phyloP scores from a whole-genome alignment of 495 filamentous ascomycete species.

The Hypoxylon crocopeplum region DNA sequence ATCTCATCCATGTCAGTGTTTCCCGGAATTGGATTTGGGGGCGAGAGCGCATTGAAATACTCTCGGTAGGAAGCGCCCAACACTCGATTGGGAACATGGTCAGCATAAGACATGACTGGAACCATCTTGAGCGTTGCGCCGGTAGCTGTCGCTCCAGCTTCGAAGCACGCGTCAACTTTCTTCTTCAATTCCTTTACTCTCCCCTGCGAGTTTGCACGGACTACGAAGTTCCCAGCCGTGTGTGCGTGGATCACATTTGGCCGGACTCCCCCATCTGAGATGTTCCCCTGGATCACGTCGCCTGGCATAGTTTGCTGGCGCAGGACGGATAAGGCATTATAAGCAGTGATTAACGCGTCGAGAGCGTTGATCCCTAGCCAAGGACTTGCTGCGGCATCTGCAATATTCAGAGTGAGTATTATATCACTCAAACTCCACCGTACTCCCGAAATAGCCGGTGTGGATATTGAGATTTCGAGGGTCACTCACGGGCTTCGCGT shows the following conservation, averaged over 20 bases:
- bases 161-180: slow-evolving; percentile 64
- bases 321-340: slow-evolving; percentile 66
- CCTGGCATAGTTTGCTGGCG: slow-evolving; percentile 69
- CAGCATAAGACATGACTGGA: slow-evolving; percentile 57
- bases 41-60: slow-evolving; percentile 59
- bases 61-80: slow-evolving; percentile 59
- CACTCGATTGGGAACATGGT: slow-evolving; percentile 66
- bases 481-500: slow-evolving; percentile 45
- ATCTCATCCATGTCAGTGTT: slow-evolving; percentile 55
- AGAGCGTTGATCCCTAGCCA: slow-evolving; percentile 71
- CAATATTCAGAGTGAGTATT: slow-evolving; percentile 15
- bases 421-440: background rate
- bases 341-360: slow-evolving; percentile 66
- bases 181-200: slow-evolving; percentile 55
- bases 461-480: background rate
- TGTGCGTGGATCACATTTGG: slow-evolving; percentile 69
- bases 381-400: slow-evolving; percentile 67
- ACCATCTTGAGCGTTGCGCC: slow-evolving; percentile 61
- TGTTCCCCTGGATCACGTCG: slow-evolving; percentile 65
- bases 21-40: slow-evolving; percentile 48
- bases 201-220: slow-evolving; percentile 55
- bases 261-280: slow-evolving; percentile 64
- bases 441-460: background rate
- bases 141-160: slow-evolving; percentile 66
- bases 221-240: slow-evolving; percentile 60